Conservation (phyloP, 352 stramenopile genomes). For the Phytophthora vignae region DNA sequence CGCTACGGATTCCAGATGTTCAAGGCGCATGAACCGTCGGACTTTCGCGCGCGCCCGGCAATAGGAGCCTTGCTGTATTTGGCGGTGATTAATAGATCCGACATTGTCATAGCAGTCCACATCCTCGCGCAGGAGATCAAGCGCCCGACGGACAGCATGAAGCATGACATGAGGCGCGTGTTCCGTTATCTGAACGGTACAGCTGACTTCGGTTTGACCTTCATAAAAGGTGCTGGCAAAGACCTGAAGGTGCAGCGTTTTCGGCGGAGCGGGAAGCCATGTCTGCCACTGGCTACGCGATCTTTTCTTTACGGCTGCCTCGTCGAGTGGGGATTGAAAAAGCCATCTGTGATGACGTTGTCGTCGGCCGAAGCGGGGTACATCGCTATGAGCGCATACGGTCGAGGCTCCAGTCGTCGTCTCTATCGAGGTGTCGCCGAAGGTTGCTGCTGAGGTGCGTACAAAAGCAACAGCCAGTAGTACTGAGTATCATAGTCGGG, state of each 20-base stretch:
- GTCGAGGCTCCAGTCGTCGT: neutral
- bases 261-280: neutral
- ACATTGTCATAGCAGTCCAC: neutral
- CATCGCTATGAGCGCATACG: neutral
- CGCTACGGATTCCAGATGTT: neutral
- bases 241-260: neutral
- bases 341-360: neutral
- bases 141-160: neutral
- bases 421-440: conserved; percentile 15
- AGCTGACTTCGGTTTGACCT: neutral
- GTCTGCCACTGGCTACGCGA: neutral
- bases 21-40: neutral
- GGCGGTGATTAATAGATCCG: neutral
- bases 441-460: neutral
- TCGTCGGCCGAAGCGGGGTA: neutral
- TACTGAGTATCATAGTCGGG: conserved; percentile 1
- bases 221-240: neutral
- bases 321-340: neutral
- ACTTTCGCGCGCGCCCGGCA: neutral
- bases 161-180: neutral
- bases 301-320: neutral
- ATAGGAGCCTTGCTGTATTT: neutral
- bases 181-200: neutral
- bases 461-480: neutral
- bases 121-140: neutral